phyloP scores from a whole-genome alignment of 1,284 basidiomycete species.

The Tilletia indica region DNA sequence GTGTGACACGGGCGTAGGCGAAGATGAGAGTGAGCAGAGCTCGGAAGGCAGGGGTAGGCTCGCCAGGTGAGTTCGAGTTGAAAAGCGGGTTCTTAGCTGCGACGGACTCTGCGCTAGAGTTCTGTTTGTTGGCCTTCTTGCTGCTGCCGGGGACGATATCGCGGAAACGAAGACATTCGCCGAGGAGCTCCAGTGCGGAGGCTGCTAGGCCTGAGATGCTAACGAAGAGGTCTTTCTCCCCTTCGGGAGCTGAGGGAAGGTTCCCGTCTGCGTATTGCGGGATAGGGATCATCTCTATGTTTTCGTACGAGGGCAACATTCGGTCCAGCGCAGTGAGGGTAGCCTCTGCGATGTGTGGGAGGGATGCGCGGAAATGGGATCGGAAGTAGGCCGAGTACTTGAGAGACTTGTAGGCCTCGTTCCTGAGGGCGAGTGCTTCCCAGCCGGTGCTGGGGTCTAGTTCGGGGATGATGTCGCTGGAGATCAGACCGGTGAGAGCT shows the following conservation, averaged over 20 bases:
- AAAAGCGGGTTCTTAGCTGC: neutral
- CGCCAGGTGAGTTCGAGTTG: neutral
- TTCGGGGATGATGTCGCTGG: neutral
- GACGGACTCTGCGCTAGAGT: neutral
- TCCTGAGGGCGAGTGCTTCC: conserved; percentile 37
- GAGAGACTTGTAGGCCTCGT: conserved; percentile 48
- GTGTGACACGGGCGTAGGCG: conserved; percentile 72
- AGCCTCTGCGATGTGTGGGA: conserved; percentile 27
- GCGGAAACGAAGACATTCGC: conserved; percentile 12
- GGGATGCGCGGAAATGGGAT: conserved; percentile 36
- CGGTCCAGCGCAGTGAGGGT: conserved; percentile 33
- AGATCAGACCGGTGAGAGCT: conserved; percentile 33
- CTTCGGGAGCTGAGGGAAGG: conserved; percentile 9
- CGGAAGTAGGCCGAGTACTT: conserved; percentile 45
- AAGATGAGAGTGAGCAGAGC: conserved; percentile 5
- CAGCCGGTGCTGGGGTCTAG: conserved; percentile 24
- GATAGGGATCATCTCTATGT: conserved; percentile 26
- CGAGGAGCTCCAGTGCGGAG: conserved; percentile 15
- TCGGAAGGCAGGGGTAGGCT: neutral
- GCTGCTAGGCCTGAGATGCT: conserved; percentile 13
- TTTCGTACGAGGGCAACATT: conserved; percentile 32
- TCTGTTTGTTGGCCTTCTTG: neutral
- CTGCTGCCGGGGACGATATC: neutral
- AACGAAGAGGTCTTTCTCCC: conserved; percentile 17
- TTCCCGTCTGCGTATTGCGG: neutral